Evolutionary conservation across 2,329 filamentous ascomycete genomes (phyloP), one percentile per base, ranked within the genome.

Genomic region (Aspergillus awamori): DNA sequence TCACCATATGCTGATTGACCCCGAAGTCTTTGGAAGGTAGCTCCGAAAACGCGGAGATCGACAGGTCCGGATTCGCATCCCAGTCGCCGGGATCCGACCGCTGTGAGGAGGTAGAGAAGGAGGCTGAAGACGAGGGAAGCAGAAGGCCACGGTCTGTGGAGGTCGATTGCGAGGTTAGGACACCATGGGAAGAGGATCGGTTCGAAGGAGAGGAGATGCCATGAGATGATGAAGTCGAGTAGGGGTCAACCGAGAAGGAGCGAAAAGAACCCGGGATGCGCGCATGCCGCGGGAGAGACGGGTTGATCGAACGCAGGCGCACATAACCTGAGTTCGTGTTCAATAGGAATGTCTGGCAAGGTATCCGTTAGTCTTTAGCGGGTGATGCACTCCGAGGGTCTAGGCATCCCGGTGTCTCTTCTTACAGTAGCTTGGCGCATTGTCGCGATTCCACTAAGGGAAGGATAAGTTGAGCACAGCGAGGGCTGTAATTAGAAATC

Each of bases 1-100:
- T 96, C 62, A 92, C 84, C 83, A 98, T 96, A 78, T 98, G 91
- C 77, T 99, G 95, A 70, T 99, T 99, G 69, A 93, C 89, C 15
- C 95, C 95, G 69, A 98, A 98, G 69, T 91, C 88, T 63, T 85
- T 84, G 67, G 90, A 88, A 2, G 91, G 91, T 22, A 95, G 83
- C 72, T 94, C 84, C 30, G 88, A 87, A 79, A 94, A 94, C 63
- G 87, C 85, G 53, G 86, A 86, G 69, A 93, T 90, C 64, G 87
- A 83, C 63, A 88, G 86, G 66, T 92, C 84, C 13, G 88, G 86
- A 66, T 91, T 86, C 59, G 91, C 87, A 70, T 95, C 91, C 91
- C 91, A 94, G 70, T 89, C 87, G n/a, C 61, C 55, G 15, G 79
- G 70, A 8, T 82, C 67, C 13, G 66, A 66, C 15, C 68, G 58